These are phyloP conservation scores for Fusarium tricinctum DNA, from an alignment of 2,329 filamentous ascomycete genomes.

Conservation along the genomic window DNA sequence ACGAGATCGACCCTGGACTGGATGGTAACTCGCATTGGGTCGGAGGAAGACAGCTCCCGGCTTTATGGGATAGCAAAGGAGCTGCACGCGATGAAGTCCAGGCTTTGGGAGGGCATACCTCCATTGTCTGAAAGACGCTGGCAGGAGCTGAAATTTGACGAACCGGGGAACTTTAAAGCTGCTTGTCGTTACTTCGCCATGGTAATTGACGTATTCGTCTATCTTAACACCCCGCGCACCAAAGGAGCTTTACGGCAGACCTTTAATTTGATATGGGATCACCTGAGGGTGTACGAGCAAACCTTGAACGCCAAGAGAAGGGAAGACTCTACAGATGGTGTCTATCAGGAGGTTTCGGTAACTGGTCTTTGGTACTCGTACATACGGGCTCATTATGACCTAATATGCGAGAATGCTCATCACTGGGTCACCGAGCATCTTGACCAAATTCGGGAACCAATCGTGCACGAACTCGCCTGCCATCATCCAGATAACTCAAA, in stretches of 20 bases:
- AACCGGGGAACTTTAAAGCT: constrained; percentile 38
- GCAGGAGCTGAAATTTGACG: constrained; percentile 44
- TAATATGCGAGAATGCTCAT: constrained; percentile 42
- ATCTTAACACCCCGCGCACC: constrained; percentile 44
- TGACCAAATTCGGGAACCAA: constrained; percentile 36
- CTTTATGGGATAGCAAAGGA: constrained; percentile 46
- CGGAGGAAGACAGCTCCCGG: constrained; percentile 32
- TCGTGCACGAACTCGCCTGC: constrained; percentile 20
- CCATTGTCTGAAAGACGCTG: constrained; percentile 50
- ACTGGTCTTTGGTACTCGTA: constrained; percentile 48
- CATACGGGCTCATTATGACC: constrained; percentile 44
- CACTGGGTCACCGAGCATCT: constrained; percentile 47
- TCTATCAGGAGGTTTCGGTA: constrained; percentile 18
- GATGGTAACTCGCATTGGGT: constrained; percentile 41
- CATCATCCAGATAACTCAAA: not conserved
- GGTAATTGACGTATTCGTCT: constrained; percentile 47
- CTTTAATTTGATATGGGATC: constrained; percentile 48
- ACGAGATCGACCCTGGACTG: constrained; percentile 14
- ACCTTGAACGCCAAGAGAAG: constrained; percentile 44
- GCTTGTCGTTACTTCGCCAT: constrained; percentile 46
- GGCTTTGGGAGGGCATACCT: constrained; percentile 49
- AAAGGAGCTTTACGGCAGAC: constrained; percentile 43
- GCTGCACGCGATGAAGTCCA: constrained; percentile 51
- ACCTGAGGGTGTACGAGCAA: constrained; percentile 45
- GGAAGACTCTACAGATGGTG: not conserved